Evolutionary conservation across 495 filamentous ascomycete genomes (phyloP), one percentile per base, ranked within the genome.

Genomic region (Thozetella sp.): DNA sequence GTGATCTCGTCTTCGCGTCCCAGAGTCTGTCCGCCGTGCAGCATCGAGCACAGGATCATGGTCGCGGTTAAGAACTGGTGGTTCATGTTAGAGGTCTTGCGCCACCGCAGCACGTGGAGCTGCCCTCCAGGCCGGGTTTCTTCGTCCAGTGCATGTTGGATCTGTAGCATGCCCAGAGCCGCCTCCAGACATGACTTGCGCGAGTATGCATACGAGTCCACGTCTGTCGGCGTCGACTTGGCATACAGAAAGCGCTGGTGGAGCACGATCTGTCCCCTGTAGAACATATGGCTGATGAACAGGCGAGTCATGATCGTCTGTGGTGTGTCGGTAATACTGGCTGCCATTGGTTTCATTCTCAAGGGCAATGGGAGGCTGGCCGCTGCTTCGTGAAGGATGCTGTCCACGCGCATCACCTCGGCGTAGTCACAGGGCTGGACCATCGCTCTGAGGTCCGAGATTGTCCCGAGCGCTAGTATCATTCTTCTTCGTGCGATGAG

Each of bases 401-500:
- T 48, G 58, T 82, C 76, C 46, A 78, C 63, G 13, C 55, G 65
- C 51, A 77, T 62, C 13, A 78, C 71, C 46, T 78, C 73, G 1
- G 57, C 59, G 53, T 80, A 77, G 22, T 58, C 59, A 54, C 66
- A 64, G n/a, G 56, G 54, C 2, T 53, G 57, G 25, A 62, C 60
- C 51, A 65, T 66, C 22, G 64, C 67, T 6, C 59, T 63, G 1
- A 69, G 26, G 43, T 86, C 82, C 13, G 74, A 68, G 22, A 79
- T 74, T 48, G 77, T 67, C 11, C 72, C 80, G 52, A 80, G 76
- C n/a, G 79, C 63, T 0, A 65, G 60, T 11, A 69, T 67, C 19
- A 82, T 54, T 25, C 72, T 67, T 17, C 64, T 66, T 54, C 81
- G 79, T 1, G 72, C 69, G 20, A 80, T 74, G 1, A 72, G 64